Percentiles rank a stretch among this genome's conserved stretches.
Evolutionary conservation across 2,329 filamentous ascomycete genomes (phyloP).

Genomic region (Hymenoscyphus fructigenus): DNA sequence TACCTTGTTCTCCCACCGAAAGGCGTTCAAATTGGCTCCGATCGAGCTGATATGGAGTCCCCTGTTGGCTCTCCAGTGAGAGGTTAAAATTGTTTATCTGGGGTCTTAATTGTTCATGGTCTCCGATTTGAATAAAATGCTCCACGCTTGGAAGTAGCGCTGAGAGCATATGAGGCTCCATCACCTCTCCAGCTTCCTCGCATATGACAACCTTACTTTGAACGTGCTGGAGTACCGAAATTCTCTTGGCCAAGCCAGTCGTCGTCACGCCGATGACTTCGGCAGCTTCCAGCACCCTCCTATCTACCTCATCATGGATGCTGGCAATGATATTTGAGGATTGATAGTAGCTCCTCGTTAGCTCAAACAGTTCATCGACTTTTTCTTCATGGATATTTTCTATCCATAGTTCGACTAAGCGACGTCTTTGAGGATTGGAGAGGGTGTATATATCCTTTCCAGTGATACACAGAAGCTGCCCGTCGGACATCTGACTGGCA

Average conservation of each 20-base stretch:
- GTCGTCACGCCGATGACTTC: constrained; percentile 55
- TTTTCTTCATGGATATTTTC: constrained; percentile 13
- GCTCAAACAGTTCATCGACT: constrained; percentile 19
- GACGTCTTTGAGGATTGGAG: not conserved
- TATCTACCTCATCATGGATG: constrained; percentile 21
- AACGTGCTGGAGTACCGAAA: constrained; percentile 35
- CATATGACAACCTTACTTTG: constrained; percentile 36
- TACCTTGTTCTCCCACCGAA: constrained; percentile 19
- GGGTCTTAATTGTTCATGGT: constrained; percentile 45
- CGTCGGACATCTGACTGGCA: no score
- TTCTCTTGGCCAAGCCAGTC: constrained; percentile 47
- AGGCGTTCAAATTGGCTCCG: constrained; percentile 34
- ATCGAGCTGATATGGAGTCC: constrained; percentile 29
- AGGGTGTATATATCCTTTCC: no score
- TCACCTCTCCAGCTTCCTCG: constrained; percentile 45
- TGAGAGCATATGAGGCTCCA: constrained; percentile 44
- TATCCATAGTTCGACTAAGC: constrained; percentile 19
- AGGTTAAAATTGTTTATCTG: constrained; percentile 29
- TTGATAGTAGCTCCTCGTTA: not conserved
- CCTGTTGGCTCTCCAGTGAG: constrained; percentile 34
- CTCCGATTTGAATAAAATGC: constrained; percentile 45
- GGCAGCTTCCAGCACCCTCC: constrained; percentile 21
- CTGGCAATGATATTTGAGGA: no score
- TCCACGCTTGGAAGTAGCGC: constrained; percentile 40
- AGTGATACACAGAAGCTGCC: no score